Conservation (phyloP, 306 rosid genomes). For the Fragaria nilgerrensis region DNA sequence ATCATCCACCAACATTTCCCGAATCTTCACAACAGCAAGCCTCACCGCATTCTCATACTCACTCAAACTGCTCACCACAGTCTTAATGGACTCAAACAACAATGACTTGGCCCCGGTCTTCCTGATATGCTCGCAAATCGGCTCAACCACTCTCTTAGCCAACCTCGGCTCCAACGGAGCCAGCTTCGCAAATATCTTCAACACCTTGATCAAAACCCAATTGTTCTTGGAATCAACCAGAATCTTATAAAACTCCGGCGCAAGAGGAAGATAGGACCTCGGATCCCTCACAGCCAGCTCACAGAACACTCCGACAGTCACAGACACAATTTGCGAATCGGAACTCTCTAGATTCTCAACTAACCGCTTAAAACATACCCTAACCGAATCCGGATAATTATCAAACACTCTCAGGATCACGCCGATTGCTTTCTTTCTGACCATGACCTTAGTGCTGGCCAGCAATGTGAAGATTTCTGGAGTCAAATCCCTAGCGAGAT, state of each 20-base stretch:
- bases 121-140: constrained; percentile 69
- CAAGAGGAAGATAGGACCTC: constrained; percentile 71
- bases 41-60: constrained; percentile 66
- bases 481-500: constrained; percentile 82
- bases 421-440: constrained; percentile 73
- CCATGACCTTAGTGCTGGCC: constrained; percentile 47
- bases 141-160: constrained; percentile 74
- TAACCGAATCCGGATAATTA: constrained; percentile 77
- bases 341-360: constrained; percentile 79
- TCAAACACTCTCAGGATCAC: constrained; percentile 70
- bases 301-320: constrained; percentile 83
- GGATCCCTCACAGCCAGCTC: constrained; percentile 72
- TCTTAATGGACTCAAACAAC: constrained; percentile 81
- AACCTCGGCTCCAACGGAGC: constrained; percentile 76
- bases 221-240: constrained; percentile 78
- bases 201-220: constrained; percentile 80
- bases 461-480: constrained; percentile 73
- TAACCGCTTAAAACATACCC: constrained; percentile 85
- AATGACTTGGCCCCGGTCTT: constrained; percentile 68
- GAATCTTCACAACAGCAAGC: constrained; percentile 57
- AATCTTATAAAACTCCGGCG: constrained; percentile 78
- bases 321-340: constrained; percentile 53
- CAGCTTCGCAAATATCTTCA: constrained; percentile 75
- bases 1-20: constrained; percentile 70
- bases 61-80: constrained; percentile 68